Evolutionary conservation across 2,329 filamentous ascomycete genomes (phyloP), one percentile per base, ranked within the genome.

Genomic region (Helicocarpus griseus): DNA sequence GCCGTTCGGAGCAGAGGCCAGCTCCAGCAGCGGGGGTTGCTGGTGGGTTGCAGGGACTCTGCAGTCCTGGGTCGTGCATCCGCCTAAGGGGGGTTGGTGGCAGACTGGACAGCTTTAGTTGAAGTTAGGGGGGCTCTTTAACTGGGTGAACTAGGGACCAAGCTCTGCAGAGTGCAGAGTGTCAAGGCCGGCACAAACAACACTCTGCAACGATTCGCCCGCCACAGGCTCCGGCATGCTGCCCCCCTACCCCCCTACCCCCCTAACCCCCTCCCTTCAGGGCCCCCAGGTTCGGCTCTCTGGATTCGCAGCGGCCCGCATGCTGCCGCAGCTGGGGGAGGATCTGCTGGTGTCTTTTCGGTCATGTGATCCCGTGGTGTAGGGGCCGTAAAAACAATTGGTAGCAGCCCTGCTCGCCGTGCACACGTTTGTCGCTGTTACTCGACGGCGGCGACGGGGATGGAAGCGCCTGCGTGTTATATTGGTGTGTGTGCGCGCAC

Each of bases 301-400:
- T 48, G 45, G 49, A 55, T 56, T 56, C 53, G 51, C 53, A 38
- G 46, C 45, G 49, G 40, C 56, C 44, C 54, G 56, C 54, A 54
- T 48, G 35, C 56, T 57, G 49, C 56, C 53, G 56, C 56, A 52
- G 56, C 56, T 49, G 52, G 50, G 44, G 45, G 48, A 48, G 50
- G 54, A 58, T 58, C 61, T 58, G 58, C 52, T 57, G 58, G 58
- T 57, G 53, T 43, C 50, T 54, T 57, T 58, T 56, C 53, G 54
- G 55, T 63, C 61, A 63, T 61, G 59, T 63, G 61, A 63, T 56
- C 40, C 54, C 11, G 40, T 57, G 61, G 57, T 55, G 56, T 56
- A 51, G 46, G 50, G 51, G 48, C 44, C 49, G 24, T 24, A 48
- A 28, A 24, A 29, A 14, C 45, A 43, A 62, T 59, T 62, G 58